Base-by-base conservation (phyloP, 495 filamentous ascomycete genomes). In the Haplographium delicatum region DNA sequence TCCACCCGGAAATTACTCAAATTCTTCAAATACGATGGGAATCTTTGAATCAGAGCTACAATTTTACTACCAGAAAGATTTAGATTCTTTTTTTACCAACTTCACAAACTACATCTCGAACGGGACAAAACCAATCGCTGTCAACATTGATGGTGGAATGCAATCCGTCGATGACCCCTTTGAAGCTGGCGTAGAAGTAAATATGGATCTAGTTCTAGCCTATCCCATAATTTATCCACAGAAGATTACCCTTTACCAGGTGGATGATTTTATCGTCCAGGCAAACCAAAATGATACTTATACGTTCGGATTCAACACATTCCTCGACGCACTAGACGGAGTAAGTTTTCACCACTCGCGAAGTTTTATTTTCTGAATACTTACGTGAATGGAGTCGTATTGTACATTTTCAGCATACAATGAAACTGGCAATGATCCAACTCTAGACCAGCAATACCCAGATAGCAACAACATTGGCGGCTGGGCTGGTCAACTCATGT, bases 301-400 rank as follows among this genome's bases (percentile, higher is more conserved):
- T 20, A 51, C 48, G 2, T 51, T 51, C 37, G 46, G 37, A 1
- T 51, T 68, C 53, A 73, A 72, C 56, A 72, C 65, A 18, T 75
- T 82, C 61, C 69, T 80, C 51, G 75, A 82, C 57, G 78, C 80
- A 16, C 69, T 85, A 15, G 81, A 84, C 54, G 81, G 76, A 7
- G 75, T 82, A 61, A 70, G 78, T 58, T 72, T 2, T 18, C 4
- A 2, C 15, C 16, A 42, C 4, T 35, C 18, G 4, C 6, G n/a
- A 23, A 1, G n/a, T 47, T 5, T 13, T 6, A 19, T 16, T 4
- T 10, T 20, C 3, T 24, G 80, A 56, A 76, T 76, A 11, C 71
- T 85, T 16, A 80, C 82, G 54, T 79, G 81, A 82, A 62, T 82
- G 71, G 68, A 54, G 50, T 75, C 71, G 18, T 83, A 84, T 63